Evolutionary conservation across 345 rosid genomes (phyloP).

Genomic region (Schrenkiella parvula): DNA sequence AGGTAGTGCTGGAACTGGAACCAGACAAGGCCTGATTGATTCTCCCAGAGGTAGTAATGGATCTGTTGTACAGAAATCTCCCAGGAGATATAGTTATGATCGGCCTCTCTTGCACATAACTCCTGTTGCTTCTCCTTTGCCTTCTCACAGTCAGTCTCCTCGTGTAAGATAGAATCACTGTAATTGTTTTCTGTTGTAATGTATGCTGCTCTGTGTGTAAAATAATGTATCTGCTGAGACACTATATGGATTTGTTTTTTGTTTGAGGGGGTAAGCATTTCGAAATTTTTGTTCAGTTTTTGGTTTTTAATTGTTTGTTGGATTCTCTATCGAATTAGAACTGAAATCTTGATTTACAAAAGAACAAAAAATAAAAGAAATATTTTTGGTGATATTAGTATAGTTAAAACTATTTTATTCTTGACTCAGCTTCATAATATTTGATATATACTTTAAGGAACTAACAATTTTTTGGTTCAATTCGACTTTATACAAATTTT

Average conservation of each 20-base stretch:
- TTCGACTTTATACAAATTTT: not conserved
- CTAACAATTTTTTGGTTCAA: not conserved
- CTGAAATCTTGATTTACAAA: not conserved
- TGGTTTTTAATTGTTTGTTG: not conserved
- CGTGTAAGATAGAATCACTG: slow-evolving; percentile 34
- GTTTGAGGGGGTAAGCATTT: not conserved
- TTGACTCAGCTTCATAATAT: not conserved
- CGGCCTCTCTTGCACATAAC: slow-evolving; percentile 52
- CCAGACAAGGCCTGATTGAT: slow-evolving; percentile 37
- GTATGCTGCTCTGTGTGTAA: slow-evolving; percentile 6
- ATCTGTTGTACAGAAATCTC: slow-evolving; percentile 46
- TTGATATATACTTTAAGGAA: not conserved
- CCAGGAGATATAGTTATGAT: slow-evolving; percentile 44
- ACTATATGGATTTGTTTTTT: not conserved
- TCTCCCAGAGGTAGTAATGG: slow-evolving; percentile 31
- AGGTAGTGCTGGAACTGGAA: slow-evolving; percentile 33
- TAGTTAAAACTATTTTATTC: not conserved
- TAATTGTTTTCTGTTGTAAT: slow-evolving; percentile 5
- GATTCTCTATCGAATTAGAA: not conserved
- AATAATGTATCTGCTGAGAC: not conserved
- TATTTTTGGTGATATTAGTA: not conserved
- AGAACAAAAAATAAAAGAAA: not conserved
- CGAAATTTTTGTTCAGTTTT: not conserved
- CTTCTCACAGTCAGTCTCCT: slow-evolving; percentile 52
- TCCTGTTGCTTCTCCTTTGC: slow-evolving; percentile 62